Percentiles rank a stretch among this genome's conserved stretches.
phyloP scores from a whole-genome alignment of 331 rosid species.

The Rosa hybrid region DNA sequence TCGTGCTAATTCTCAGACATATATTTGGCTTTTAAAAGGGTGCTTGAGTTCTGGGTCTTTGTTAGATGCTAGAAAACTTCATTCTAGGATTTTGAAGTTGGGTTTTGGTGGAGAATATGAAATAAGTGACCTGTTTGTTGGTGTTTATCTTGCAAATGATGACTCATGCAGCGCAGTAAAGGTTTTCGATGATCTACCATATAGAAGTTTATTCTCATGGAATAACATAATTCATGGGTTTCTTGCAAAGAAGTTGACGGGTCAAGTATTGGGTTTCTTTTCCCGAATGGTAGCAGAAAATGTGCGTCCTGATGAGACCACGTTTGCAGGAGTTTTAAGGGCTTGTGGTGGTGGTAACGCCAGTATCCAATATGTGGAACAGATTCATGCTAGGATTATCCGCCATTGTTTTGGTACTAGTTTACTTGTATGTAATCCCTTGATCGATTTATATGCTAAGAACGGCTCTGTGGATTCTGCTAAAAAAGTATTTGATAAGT shows the following conservation, averaged over 20 bases:
- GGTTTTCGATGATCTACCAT: slow-evolving; percentile 59
- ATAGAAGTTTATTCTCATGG: slow-evolving; percentile 54
- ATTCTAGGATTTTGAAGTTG: slow-evolving; percentile 64
- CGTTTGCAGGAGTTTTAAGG: slow-evolving; percentile 62
- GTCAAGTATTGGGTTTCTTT: slow-evolving; percentile 46
- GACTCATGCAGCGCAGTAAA: slow-evolving; percentile 48
- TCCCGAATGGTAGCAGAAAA: slow-evolving; percentile 46
- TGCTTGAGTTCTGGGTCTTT: slow-evolving; percentile 55
- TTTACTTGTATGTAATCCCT: slow-evolving; percentile 55
- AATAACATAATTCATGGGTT: slow-evolving; percentile 56
- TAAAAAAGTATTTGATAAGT: slow-evolving; percentile 55
- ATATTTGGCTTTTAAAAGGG: slow-evolving; percentile 68
- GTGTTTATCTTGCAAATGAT: slow-evolving; percentile 46
- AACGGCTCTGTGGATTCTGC: slow-evolving; percentile 56
- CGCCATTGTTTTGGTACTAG: slow-evolving; percentile 56
- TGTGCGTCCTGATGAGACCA: slow-evolving; percentile 51
- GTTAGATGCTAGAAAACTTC: slow-evolving; percentile 59
- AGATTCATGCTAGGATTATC: slow-evolving; percentile 64
- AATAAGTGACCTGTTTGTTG: slow-evolving; percentile 51
- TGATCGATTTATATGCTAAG: slow-evolving; percentile 72
- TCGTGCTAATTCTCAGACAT: slow-evolving; percentile 75
- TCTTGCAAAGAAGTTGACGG: slow-evolving; percentile 36
- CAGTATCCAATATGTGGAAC: slow-evolving; percentile 52
- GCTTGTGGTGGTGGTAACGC: slow-evolving; percentile 53
- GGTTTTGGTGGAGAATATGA: slow-evolving; percentile 53